Evolutionary conservation across 1,284 basidiomycete genomes (phyloP), one percentile per base, ranked within the genome.

Genomic region (Filobasidium uniguttulatum): DNA sequence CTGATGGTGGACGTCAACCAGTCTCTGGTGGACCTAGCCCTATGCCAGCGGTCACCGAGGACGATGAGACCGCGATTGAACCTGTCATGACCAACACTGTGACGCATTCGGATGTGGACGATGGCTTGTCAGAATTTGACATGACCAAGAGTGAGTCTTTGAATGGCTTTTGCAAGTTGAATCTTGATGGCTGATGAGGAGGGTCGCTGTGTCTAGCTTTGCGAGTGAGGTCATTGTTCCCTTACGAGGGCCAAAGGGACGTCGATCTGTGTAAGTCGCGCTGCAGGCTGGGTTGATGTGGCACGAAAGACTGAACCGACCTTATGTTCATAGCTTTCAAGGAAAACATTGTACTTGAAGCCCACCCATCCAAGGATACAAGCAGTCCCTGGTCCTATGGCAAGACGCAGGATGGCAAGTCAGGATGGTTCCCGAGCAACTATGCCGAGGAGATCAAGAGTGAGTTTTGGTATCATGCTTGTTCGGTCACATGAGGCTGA

Each of bases 371-470:
- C 8, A 91, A 86, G 66, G 87, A 91, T 61, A 40, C 60, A 1
- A 48, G 47, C 17, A 69, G 69, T 37, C 70, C 72, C 12, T 98
- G 94, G 93, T 91, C 89, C 85, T 88, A 85, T 65, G 93, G 89
- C 34, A 82, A 74, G n/a, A 69, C 82, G 17, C 77, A 73, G 38
- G 78, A 75, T 35, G 79, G 82, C 15, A 79, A 77, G 61, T 76
- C 79, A 41, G 93, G 93, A 1, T 81, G 90, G 71, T 87, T 97
- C 78, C 94, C 94, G 0, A 82, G 82, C 62, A 81, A 82, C 1
- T 98, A 96, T 62, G 83, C 91, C 8, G 77, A 85, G 59, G 76
- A 78, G 59, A 66, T 85, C 25, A 73, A 77, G 53, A 71, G 89
- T 88, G 66, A 59, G 83, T 69, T 8, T 26, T 15, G 38, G 25